Evolutionary conservation across 495 filamentous ascomycete species (phyloP), one percentile per base, ranked within the genome.

Genomic region (Pyrenopolyporus hunteri): DNA sequence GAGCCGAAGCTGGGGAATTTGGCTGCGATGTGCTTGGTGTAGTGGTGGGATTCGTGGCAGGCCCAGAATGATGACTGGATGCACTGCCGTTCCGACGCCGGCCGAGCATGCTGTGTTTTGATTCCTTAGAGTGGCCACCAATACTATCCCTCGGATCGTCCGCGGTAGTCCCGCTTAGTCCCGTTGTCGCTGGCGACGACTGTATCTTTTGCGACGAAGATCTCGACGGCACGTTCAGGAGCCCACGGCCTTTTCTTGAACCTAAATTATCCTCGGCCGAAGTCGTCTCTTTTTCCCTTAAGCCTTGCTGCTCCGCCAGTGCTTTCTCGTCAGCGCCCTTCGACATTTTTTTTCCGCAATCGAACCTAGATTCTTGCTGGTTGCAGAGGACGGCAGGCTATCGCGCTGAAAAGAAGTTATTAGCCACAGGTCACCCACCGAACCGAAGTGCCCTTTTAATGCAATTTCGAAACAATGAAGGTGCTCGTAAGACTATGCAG

Each of bases 81-180:
- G 85, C 82, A 74, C 87, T 93, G 43, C 85, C 84, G 73, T 89
- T 87, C 59, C 87, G 82, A 64, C 84, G 80, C 65, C 81, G 79
- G 51, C 82, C 86, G 26, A 87, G 78, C 57, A 91, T 83, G 73
- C 88, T 92, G 57, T 83, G 80, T 73, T 85, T 90, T 43, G 91
- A 80, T 73, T 82, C 76, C 79, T 80, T 77, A 67, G 83, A 76
- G 67, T 81, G 77, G 57, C 82, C 74, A 71, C 82, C 77, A 70
- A 86, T 81, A 73, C 82, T 87, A 64, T 85, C 83, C 70, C 76
- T 70, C 52, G 76, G 81, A 66, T 89, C 86, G 58, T 80, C 83
- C 28, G 80, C 81, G 31, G 83, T 85, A 42, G 83, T 84, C 43
- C 89, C 88, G 60, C 83, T 87, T 62, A 87, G 70, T n/a, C 83